These are phyloP conservation scores for Vitis hybrid DNA, from an alignment of 177 flowering plant species.

Conservation along the genomic window DNA sequence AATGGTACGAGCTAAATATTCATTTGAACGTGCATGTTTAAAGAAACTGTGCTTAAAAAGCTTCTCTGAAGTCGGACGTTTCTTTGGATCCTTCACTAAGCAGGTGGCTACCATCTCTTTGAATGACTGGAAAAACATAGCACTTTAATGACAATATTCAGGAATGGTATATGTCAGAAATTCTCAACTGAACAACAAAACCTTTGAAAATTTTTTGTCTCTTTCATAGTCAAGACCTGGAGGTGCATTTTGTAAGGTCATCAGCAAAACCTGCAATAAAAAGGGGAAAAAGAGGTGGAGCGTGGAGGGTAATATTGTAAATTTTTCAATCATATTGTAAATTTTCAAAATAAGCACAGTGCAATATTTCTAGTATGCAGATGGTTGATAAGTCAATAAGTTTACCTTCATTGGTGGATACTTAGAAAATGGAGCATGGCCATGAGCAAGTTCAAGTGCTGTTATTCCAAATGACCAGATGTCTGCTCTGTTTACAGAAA, in stretches of 20 bases:
- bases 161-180: neutral
- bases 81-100: slow-evolving; percentile 97
- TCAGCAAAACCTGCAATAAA: slow-evolving; percentile 71
- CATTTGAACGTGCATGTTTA: slow-evolving; percentile 70
- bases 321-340: too few species aligned
- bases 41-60: slow-evolving; percentile 88
- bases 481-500: slow-evolving; percentile 71
- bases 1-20: slow-evolving; percentile 68
- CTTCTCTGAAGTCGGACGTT: slow-evolving; percentile 87
- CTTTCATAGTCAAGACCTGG: slow-evolving; percentile 98
- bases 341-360: too few species aligned
- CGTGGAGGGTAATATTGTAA: too few species aligned
- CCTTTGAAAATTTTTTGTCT: slow-evolving; percentile 92
- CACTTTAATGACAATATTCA: slow-evolving; percentile 18
- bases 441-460: slow-evolving; percentile 98
- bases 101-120: slow-evolving; percentile 91
- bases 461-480: slow-evolving; percentile 99
- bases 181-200: slow-evolving; percentile 18
- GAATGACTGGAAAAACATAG: slow-evolving; percentile 59
- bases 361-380: too few species aligned
- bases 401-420: slow-evolving; percentile 97
- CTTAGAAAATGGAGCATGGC: slow-evolving; percentile 99
- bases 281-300: neutral
- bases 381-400: neutral
- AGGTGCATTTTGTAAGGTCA: slow-evolving; percentile 99